Evolutionary conservation across 495 filamentous ascomycete genomes (phyloP), one percentile per base, ranked within the genome.

Genomic region (Podospora comata): DNA sequence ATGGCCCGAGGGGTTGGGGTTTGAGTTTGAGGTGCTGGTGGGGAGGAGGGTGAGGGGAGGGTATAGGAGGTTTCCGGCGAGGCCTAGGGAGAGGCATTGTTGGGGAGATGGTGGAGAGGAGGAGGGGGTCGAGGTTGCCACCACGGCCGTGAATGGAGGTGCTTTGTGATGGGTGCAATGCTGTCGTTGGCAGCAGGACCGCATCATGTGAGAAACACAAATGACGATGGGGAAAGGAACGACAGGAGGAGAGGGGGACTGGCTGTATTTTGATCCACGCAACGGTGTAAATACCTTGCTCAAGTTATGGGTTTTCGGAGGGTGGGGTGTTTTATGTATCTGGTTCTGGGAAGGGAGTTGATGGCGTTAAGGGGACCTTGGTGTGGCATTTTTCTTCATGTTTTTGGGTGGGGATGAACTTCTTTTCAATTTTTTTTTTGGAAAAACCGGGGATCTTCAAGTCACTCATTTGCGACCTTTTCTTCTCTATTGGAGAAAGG

Each of bases 391-490:
- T 20, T 58, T 23, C 20, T 58, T 58, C 23, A 1, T 58, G 0
- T 9, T 58, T 58, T 32, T 32, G 23, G 23, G 23, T 23, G 23
- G 23, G 23, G 23, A 23, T 23, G 23, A 23, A 23, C 1, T 23
- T 23, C 2, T 23, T 23, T 23, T 23, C 23, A 23, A 1, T 23
- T 23, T 23, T 18, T 48, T 48, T 48, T 48, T 39, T 3, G n/a
- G n/a, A n/a, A n/a, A 48, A 48, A 32, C 30, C 39, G 39, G 15
- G 15, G 57, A 65, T n/a, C 55, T 71, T 71, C 65, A 57, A 56
- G 69, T 71, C 69, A 71, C 66, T 71, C 71, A 30, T 60, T 73
- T 66, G 63, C 66, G 68, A 73, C 69, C 56, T 65, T 54, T 71
- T 70, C 63, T 34, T 56, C 23, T 56, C 16, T 20, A 15, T 56